Base-by-base conservation (phyloP, 2,329 filamentous ascomycete genomes). In the Escovopsis sp. region DNA sequence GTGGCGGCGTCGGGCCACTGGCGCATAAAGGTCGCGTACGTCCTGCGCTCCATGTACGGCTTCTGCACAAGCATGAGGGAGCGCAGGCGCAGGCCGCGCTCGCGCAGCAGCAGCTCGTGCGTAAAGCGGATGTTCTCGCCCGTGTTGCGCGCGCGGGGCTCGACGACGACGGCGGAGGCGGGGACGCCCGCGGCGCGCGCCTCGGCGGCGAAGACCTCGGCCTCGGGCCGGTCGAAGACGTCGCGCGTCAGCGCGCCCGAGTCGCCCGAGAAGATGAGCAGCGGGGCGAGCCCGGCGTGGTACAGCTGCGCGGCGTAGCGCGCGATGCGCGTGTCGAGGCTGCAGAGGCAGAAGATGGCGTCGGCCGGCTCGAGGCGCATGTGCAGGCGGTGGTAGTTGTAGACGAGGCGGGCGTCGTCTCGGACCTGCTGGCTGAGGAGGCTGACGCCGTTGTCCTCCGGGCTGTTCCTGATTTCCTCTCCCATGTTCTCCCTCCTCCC, bases 91-190 rank as follows among this genome's bases (percentile, higher is more conserved):
- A 64, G 36, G 0, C 54, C 28, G 8, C 28, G 28, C 19, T 39
- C 52, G 11, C 55, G 49, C 12, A 42, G 37, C 2, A 69, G 52
- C 9, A 68, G 47, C 0, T 50, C 54, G 33, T 63, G 51, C 12
- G 65, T 67, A 47, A 67, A 67, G 10, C 63, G 63, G 33, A 69
- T 61, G 43, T 69, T 69, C 50, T 68, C 66, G 41, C 65, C 66
- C 15, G 66, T 69, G 53, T 69, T 69, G 4, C 58, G 62, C 5
- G 66, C 63, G 23, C 18, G 33, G 3, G 58, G 52, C 51, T 69
- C 66, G 7, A 64, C 49, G 39, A 69, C 47, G 43, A 69, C 60
- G 35, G 48, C 53, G 4, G 56, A 53, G 6, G 51, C 49, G 0
- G 65, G 61, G 4, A 69, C 64, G 39, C 65, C 66, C 54, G 63